phyloP scores from a whole-genome alignment of 1,139 yeast genomes.

The Tardiomyces blankii region DNA sequence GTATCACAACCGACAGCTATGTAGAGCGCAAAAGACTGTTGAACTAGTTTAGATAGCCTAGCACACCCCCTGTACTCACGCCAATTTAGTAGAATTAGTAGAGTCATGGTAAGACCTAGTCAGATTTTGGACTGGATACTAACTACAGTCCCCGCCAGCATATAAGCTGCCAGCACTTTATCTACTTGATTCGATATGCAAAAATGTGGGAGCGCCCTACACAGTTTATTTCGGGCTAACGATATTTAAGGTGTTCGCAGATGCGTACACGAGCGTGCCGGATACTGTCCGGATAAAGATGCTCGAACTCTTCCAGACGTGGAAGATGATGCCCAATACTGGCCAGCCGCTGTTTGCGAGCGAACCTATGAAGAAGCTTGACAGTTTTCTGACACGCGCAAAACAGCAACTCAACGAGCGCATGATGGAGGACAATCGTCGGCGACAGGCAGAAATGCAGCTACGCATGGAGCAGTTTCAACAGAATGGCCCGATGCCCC shows the following conservation, averaged over 20 bases:
- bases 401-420: not conserved
- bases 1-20: not conserved
- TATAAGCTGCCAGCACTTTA: slow-evolving; percentile 79
- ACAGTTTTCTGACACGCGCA: slow-evolving; percentile 43
- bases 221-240: slow-evolving; percentile 61
- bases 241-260: slow-evolving; percentile 57
- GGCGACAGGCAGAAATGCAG: slow-evolving; percentile 6
- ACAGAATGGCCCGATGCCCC: slow-evolving; percentile 13
- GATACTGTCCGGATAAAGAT: slow-evolving; percentile 66
- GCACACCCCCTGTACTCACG: not conserved
- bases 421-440: slow-evolving; percentile 1
- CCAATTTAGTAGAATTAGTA: not conserved
- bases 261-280: slow-evolving; percentile 66
- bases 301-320: slow-evolving; percentile 70
- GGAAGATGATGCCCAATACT: slow-evolving; percentile 59
- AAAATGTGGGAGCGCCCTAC: slow-evolving; percentile 83
- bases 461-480: slow-evolving; percentile 8
- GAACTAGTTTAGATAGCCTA: not conserved
- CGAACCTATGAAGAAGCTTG: slow-evolving; percentile 62
- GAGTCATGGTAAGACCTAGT: not conserved
- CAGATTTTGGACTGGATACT: slow-evolving; percentile 1
- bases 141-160: slow-evolving; percentile 46
- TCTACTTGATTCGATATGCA: slow-evolving; percentile 84
- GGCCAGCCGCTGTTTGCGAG: slow-evolving; percentile 62
- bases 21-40: not conserved